phyloP scores from a whole-genome alignment of 169 alveolate species.

The Haemoproteus tartakovskyi region DNA sequence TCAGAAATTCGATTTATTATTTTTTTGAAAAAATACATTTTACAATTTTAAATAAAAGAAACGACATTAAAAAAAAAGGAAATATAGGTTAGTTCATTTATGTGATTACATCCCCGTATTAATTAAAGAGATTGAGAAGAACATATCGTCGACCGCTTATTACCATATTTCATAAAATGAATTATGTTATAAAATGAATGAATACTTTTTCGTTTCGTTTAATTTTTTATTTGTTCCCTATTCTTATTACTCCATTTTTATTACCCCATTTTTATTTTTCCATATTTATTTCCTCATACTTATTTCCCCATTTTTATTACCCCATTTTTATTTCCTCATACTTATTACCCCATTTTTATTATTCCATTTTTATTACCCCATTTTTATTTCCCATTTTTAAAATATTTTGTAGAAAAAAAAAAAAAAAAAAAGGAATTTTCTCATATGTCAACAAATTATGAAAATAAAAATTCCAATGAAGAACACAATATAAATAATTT shows the following conservation, averaged over 20 bases:
- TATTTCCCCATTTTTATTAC: too few species aligned
- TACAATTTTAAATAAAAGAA: background rate
- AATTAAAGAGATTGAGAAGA: background rate
- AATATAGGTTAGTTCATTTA: background rate
- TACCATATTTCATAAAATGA: too few species aligned
- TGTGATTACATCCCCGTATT: background rate
- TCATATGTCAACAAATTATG: background rate
- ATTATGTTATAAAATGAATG: too few species aligned
- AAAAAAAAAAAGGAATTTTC: slow-evolving; percentile 1
- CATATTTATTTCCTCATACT: too few species aligned
- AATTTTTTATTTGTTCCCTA: too few species aligned
- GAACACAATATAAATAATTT: slow-evolving; percentile 32
- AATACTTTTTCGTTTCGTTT: too few species aligned
- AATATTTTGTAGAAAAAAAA: background rate
- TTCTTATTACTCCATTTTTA: too few species aligned
- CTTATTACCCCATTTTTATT: too few species aligned
- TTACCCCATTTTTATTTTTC: too few species aligned
- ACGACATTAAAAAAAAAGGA: background rate
- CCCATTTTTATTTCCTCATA: too few species aligned
- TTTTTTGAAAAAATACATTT: slow-evolving; percentile 37
- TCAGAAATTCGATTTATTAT: slow-evolving; percentile 48
- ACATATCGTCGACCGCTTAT: background rate
- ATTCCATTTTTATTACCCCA: too few species aligned
- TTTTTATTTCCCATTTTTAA: too few species aligned
- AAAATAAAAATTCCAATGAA: background rate